Base-by-base conservation (phyloP, 306 rosid species). In the Benincasa hispida region DNA sequence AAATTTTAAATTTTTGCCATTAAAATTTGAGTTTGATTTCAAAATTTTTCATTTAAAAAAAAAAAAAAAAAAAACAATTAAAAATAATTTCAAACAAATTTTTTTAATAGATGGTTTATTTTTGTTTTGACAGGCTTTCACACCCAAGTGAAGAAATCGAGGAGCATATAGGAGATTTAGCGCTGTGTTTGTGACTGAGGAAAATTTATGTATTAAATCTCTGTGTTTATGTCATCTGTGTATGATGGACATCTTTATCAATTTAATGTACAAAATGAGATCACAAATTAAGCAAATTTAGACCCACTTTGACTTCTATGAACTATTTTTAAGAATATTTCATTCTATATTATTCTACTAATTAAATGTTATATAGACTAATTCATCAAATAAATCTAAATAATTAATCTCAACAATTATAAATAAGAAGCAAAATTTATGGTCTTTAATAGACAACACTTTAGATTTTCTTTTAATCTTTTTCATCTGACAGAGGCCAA, bases 81-180 rank as follows among this genome's bases (percentile, higher is more conserved):
- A 45, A 45, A 45, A 11, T 11, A 0, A 11, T 45, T 45, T 4
- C 1, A 45, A 45, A 13, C 17, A 47, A 13, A 6, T 35, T 5
- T 37, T 7, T 39, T 1, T 47, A n/a, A 5, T 35, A 3, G 2
- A 17, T 27, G 76, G 24, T 25, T 3, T 10, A 6, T 50, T 74
- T 56, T 10, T 9, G 35, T 13, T 21, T 72, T 30, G 4, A 18
- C 58, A 93, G 97, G 87, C 98, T 74, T 93, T 91, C 82, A 80
- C 93, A 21, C 91, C 90, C 58, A 87, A 89, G 87, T 80, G 91
- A 87, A 35, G 55, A 34, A 62, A 7, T 30, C 18, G 45, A 3
- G 47, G 56, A 78, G 25, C 75, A 35, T 18, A 65, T 65, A 65
- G 72, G 72, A 65, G 72, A 35, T 3, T 25, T 35, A 65, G 72